Evolutionary conservation across 371 early-diverging fungal species (phyloP), one percentile per base, ranked within the genome.

Genomic region (Phascolomyces articulosus): DNA sequence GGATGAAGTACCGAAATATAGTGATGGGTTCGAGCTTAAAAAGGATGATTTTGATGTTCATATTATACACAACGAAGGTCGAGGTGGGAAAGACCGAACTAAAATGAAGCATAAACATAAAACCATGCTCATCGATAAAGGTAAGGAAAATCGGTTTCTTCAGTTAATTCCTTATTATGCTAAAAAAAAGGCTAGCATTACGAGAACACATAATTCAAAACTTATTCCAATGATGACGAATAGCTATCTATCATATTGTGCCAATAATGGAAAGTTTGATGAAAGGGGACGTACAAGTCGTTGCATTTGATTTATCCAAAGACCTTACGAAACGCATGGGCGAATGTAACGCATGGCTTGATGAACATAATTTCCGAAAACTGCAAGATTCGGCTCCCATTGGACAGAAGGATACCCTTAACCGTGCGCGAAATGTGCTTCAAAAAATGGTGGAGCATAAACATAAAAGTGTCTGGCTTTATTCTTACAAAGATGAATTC

Each of bases 41-140:
- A 74, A 73, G 38, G 67, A 67, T 4, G 63, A 67, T 15, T 77
- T 79, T 59, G 74, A 77, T 57, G 78, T 81, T n/a, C 77, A 84
- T 23, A 75, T 79, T 24, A 67, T 81, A 9, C 72, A 71, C 40
- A 76, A 57, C n/a, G 79, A 79, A 64, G 70, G 71, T 7, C 75
- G 79, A 41, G 77, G 79, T 34, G 60, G 55, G 15, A 77, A 79
- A 53, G 76, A 68, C 51, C 65, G 77, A 34, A 83, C 82, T 34
- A 85, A 85, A 27, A 72, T 90, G 68, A 89, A 90, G 58, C 90
- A 91, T 57, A 91, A 90, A 71, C 90, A 89, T 40, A 86, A 87
- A 63, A 82, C 87, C 20, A 77, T 87, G 66, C 65, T 89, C 26
- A 84, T 83, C 13, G 93, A 91, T 58, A 90, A 91, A 68, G 92